Conservation (phyloP, 2,329 filamentous ascomycete genomes). For the Anthostomella pinea region DNA sequence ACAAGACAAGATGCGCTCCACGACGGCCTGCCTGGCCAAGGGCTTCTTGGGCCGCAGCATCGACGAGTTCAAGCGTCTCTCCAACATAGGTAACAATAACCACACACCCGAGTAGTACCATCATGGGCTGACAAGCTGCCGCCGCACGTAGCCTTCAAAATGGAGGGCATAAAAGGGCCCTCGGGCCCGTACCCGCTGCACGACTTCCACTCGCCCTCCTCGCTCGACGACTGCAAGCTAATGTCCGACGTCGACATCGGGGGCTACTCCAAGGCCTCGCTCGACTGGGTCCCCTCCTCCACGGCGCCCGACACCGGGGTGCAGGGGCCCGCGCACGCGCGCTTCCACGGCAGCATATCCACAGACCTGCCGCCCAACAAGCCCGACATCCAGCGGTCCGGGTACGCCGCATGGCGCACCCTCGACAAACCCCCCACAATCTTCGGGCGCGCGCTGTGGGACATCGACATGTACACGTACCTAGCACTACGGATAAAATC, state of each 20-base stretch:
- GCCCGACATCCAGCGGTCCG: conserved; percentile 72
- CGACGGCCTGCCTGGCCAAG: conserved; percentile 44
- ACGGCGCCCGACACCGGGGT: conserved; percentile 18
- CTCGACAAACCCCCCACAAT: conserved; percentile 71
- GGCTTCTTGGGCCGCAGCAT: conserved; percentile 58
- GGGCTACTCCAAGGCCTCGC: conserved; percentile 71
- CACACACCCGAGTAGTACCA: background rate
- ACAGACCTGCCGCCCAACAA: conserved; percentile 74
- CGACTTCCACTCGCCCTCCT: conserved; percentile 53
- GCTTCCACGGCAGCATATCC: conserved; percentile 87
- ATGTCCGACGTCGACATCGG: conserved; percentile 88
- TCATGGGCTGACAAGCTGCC: conserved; percentile 7
- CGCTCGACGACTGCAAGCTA: conserved; percentile 59
- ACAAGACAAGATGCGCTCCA: conserved; percentile 44
- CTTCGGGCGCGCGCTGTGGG: conserved; percentile 85
- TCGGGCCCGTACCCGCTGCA: conserved; percentile 63
- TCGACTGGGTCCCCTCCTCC: conserved; percentile 38
- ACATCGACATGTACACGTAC: conserved; percentile 85
- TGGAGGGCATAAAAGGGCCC: conserved; percentile 67
- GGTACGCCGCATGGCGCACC: conserved; percentile 90
- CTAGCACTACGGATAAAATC: conserved; percentile 86
- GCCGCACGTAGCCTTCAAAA: conserved; percentile 54
- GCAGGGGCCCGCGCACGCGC: conserved; percentile 51
- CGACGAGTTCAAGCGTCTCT: conserved; percentile 57
- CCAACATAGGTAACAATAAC: conserved; percentile 48